Conservation (phyloP, 1,139 yeast genomes). For the Kodamaea derodonti region DNA sequence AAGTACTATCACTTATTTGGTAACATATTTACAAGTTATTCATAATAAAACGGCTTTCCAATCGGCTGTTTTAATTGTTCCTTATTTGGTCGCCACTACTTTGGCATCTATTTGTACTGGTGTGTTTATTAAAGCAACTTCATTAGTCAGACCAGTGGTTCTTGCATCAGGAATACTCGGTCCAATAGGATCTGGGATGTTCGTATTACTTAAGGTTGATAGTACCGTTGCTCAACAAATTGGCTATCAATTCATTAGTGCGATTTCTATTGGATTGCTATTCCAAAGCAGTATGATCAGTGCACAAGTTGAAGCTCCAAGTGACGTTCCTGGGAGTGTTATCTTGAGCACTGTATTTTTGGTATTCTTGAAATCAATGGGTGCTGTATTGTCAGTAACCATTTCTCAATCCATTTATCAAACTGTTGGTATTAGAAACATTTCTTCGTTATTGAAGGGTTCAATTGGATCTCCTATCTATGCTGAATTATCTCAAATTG, state of each 20-base stretch:
- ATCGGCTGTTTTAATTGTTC: constrained; percentile 38
- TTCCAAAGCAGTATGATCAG: constrained; percentile 28
- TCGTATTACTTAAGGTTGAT: constrained; percentile 28
- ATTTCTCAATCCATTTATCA: constrained; percentile 21
- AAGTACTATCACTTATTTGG: constrained; percentile 9
- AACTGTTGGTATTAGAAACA: constrained; percentile 19
- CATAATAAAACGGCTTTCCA: constrained; percentile 29
- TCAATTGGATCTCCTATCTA: constrained; percentile 14
- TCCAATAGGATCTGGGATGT: constrained; percentile 34
- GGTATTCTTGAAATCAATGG: constrained; percentile 29
- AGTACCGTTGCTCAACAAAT: constrained; percentile 26
- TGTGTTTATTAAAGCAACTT: constrained; percentile 25
- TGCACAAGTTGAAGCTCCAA: constrained; percentile 35
- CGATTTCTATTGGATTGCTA: constrained; percentile 27
- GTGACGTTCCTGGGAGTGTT: constrained; percentile 29
- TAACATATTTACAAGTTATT: constrained; percentile 38
- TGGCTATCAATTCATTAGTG: constrained; percentile 32
- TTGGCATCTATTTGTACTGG: constrained; percentile 28
- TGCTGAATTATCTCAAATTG: constrained; percentile 11
- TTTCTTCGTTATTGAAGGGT: constrained; percentile 10
- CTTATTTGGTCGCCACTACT: constrained; percentile 34
- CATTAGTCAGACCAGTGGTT: constrained; percentile 29
- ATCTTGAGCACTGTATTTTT: constrained; percentile 35
- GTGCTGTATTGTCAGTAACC: constrained; percentile 27
- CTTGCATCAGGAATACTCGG: constrained; percentile 23